These are phyloP conservation scores for Hemisphaericaspora subhashii DNA, from an alignment of 1,139 yeast genomes.

Conservation along the genomic window DNA sequence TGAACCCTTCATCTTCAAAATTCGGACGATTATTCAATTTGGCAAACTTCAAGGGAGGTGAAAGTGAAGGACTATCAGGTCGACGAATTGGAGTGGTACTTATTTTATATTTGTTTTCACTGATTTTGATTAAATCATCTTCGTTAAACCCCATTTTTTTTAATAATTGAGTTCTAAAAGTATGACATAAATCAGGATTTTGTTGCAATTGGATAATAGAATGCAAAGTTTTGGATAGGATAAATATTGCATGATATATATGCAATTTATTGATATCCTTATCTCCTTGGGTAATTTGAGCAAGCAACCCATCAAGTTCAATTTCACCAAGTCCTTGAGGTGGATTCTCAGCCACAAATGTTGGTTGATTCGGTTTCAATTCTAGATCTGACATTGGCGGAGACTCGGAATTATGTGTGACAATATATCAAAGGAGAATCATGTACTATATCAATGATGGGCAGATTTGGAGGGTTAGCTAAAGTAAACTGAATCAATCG, in stretches of 20 bases:
- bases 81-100: conserved; percentile 6
- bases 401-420: too few relatives aligned
- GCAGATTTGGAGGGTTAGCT: too few relatives aligned
- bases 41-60: conserved; percentile 25
- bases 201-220: conserved; percentile 35
- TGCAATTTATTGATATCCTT: conserved; percentile 39
- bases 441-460: too few relatives aligned
- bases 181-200: conserved; percentile 23
- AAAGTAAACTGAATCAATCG: too few relatives aligned
- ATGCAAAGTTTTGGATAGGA: conserved; percentile 31
- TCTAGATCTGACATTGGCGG: conserved; percentile 30
- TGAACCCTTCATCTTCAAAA: conserved; percentile 4
- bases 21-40: conserved; percentile 13
- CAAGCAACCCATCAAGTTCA: conserved; percentile 34
- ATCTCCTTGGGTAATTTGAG: conserved; percentile 30
- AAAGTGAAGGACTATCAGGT: conserved; percentile 18
- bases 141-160: conserved; percentile 23
- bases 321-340: conserved; percentile 39
- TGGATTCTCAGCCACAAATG: conserved; percentile 47
- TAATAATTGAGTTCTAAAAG: conserved; percentile 30
- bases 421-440: not conserved
- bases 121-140: conserved; percentile 10
- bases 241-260: conserved; percentile 36
- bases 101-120: not conserved
- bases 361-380: conserved; percentile 39